Evolutionary conservation across 495 filamentous ascomycete species (phyloP).

Genomic region (Penicillium coprophilum): DNA sequence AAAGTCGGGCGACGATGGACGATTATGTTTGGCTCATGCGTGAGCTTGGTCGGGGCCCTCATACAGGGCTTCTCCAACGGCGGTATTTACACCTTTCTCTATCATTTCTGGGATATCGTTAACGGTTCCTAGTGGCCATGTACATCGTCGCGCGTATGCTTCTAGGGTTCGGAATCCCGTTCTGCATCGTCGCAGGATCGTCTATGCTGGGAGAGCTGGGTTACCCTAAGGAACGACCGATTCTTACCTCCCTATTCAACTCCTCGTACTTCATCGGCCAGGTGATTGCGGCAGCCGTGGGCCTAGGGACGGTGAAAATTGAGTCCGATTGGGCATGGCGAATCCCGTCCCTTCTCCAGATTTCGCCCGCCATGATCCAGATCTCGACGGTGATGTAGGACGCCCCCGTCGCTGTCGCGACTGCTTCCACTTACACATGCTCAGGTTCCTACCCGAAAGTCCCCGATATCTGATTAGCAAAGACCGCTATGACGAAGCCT

Average conservation of each 20-base stretch:
- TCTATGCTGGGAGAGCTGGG: constrained; percentile 64
- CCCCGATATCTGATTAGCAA: constrained; percentile 61
- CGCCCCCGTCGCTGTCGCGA: neutral
- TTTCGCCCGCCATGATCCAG: constrained; percentile 37
- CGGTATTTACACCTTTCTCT: constrained; percentile 11
- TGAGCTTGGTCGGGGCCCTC: constrained; percentile 58
- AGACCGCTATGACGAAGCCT: constrained; percentile 58
- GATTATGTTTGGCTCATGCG: constrained; percentile 57
- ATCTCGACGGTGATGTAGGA: constrained; percentile 43
- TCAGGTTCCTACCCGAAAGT: constrained; percentile 56
- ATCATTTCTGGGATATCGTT: constrained; percentile 4
- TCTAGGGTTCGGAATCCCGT: constrained; percentile 64
- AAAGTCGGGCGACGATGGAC: constrained; percentile 55
- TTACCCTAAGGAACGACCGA: constrained; percentile 64
- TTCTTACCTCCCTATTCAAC: constrained; percentile 68
- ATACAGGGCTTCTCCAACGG: constrained; percentile 49
- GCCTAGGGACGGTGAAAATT: constrained; percentile 57
- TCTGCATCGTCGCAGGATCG: constrained; percentile 64
- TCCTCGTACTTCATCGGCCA: constrained; percentile 63
- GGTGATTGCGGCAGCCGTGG: constrained; percentile 58
- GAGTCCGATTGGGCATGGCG: constrained; percentile 62
- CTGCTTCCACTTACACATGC: constrained; percentile 1
- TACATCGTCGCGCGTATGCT: constrained; percentile 65
- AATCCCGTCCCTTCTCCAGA: constrained; percentile 60
- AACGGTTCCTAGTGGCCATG: constrained; percentile 51